phyloP scores from a whole-genome alignment of 768 basidiomycete species.

The Hypholoma fasciculare region DNA sequence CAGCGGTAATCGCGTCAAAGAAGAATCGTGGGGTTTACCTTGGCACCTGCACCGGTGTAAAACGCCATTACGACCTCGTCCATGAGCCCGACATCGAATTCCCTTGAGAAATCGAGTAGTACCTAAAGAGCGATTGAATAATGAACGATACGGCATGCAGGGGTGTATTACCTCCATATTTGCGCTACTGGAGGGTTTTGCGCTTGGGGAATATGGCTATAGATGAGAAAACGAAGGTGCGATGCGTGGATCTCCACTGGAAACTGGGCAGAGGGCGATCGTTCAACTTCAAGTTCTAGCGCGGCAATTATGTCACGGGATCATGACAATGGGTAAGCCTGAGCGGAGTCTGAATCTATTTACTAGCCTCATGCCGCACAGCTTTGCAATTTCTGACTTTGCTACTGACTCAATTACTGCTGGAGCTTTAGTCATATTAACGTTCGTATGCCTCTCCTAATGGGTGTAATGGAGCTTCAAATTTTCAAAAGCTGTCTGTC shows the following conservation, averaged over 20 bases:
- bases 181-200: conserved; percentile 19
- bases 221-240: conserved; percentile 18
- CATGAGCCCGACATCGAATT: conserved; percentile 90
- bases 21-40: conserved; percentile 50
- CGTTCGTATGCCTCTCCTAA: too few species aligned
- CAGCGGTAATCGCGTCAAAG: conserved; percentile 7
- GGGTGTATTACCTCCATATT: conserved; percentile 49
- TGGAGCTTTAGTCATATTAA: not conserved
- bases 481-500: not conserved
- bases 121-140: conserved; percentile 47
- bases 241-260: conserved; percentile 22
- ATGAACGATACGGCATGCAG: conserved; percentile 11
- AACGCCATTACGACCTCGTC: conserved; percentile 94
- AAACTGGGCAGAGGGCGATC: conserved; percentile 48
- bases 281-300: conserved; percentile 25
- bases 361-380: not conserved
- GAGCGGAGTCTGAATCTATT: conserved; percentile 17
- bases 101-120: conserved; percentile 90
- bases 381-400: not conserved
- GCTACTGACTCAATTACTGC: not conserved
- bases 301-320: conserved; percentile 27
- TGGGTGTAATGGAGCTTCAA: too few species aligned
- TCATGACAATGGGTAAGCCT: conserved; percentile 24
- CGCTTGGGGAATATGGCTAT: conserved; percentile 17
- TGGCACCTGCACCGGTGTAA: conserved; percentile 80